Evolutionary conservation across 2,329 filamentous ascomycete species (phyloP).

Genomic region (Rugonectria rugulosa): DNA sequence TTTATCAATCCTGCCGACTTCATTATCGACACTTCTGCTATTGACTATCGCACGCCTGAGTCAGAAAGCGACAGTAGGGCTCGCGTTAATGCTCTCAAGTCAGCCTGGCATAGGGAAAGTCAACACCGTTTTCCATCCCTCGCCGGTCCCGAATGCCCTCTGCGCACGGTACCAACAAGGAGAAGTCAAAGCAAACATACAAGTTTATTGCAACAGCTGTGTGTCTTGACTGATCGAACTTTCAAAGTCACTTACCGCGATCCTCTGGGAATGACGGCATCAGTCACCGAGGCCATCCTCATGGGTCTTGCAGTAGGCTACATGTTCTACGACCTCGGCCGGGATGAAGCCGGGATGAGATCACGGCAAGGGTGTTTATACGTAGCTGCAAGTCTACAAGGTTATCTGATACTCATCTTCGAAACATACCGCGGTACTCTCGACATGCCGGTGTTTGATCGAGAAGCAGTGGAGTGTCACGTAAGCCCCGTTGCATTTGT

Average conservation of each 20-base stretch:
- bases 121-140: conserved; percentile 41
- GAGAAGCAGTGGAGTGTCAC: conserved; percentile 76
- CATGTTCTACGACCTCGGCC: conserved; percentile 72
- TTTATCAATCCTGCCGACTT: conserved; percentile 84
- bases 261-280: conserved; percentile 76
- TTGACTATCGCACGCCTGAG: conserved; percentile 75
- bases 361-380: conserved; percentile 78
- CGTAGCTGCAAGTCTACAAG: conserved; percentile 74
- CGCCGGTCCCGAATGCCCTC: conserved; percentile 15
- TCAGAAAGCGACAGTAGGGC: conserved; percentile 66
- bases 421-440: conserved; percentile 78
- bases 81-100: conserved; percentile 68
- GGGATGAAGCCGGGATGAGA: conserved; percentile 74
- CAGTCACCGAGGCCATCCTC: conserved; percentile 71
- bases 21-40: conserved; percentile 75
- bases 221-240: conserved; percentile 72
- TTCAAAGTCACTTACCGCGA: conserved; percentile 78
- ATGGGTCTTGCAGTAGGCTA: conserved; percentile 79
- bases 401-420: conserved; percentile 78
- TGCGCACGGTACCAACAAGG: conserved; percentile 28
- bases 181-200: conserved; percentile 53
- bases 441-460: conserved; percentile 79
- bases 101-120: conserved; percentile 62
- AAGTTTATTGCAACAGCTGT: conserved; percentile 67
- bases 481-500: conserved; percentile 75